Conservation (phyloP, 805 yeast genomes). For the Zygoascus bituminiphila region DNA sequence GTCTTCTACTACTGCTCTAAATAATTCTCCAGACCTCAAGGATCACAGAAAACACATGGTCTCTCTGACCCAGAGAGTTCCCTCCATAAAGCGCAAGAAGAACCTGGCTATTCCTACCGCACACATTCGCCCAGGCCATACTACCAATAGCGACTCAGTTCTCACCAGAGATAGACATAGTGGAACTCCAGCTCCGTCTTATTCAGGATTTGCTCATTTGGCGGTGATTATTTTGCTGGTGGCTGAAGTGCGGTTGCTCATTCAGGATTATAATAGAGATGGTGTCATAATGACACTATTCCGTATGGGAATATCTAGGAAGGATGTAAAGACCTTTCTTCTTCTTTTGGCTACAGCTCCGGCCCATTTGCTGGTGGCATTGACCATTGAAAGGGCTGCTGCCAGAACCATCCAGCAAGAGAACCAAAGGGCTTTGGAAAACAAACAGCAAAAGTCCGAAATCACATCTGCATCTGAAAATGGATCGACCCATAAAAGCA, state of each 20-base stretch:
- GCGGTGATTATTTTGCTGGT: conserved; percentile 32
- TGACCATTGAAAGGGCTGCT: conserved; percentile 30
- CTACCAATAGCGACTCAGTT: neutral
- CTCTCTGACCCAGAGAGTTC: neutral
- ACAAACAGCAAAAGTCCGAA: neutral
- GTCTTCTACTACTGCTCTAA: too few relatives aligned
- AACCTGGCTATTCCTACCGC: neutral
- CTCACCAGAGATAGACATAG: neutral
- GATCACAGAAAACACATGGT: too few relatives aligned
- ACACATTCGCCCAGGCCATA: conserved; percentile 3
- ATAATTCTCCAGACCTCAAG: too few relatives aligned
- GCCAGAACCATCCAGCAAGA: conserved; percentile 14
- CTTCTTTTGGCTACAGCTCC: conserved; percentile 26
- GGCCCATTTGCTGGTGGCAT: conserved; percentile 31
- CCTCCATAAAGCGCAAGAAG: neutral
- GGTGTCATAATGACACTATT: conserved; percentile 29
- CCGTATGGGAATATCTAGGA: conserved; percentile 25
- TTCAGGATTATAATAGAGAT: conserved; percentile 31
- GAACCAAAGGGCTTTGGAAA: neutral
- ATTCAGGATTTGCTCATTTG: conserved; percentile 34
- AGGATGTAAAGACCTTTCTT: conserved; percentile 25
- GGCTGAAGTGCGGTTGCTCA: conserved; percentile 33
- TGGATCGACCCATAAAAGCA: neutral
- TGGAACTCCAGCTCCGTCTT: conserved; percentile 16
- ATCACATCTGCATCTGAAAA: neutral